These are phyloP conservation scores for Anisodus acutangulus DNA, from an alignment of 257 asterid species.

Conservation along the genomic window DNA sequence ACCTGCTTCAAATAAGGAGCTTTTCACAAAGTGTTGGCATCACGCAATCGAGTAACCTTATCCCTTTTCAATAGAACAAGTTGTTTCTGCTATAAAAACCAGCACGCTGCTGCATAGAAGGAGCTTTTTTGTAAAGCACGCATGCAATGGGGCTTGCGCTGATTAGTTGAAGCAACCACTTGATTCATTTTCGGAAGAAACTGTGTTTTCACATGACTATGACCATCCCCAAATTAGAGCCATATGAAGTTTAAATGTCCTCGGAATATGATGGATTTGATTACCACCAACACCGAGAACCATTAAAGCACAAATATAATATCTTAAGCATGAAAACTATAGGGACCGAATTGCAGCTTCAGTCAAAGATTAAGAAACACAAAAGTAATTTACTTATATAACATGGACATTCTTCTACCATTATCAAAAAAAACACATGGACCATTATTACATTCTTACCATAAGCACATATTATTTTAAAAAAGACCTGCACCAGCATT, in stretches of 20 bases:
- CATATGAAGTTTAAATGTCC: background rate
- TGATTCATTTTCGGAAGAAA: background rate
- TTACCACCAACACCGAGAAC: constrained; percentile 21
- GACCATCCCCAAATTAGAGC: background rate
- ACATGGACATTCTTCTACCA: background rate
- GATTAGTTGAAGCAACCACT: background rate
- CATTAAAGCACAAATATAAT: background rate
- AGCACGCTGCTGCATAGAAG: background rate
- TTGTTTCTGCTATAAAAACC: background rate
- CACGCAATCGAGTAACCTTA: background rate
- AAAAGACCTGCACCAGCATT: background rate
- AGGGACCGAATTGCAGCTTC: background rate
- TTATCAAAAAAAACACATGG: background rate
- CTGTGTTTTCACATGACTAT: background rate
- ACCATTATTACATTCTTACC: background rate
- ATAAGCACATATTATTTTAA: background rate
- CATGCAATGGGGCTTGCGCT: constrained; percentile 3
- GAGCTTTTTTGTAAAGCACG: background rate
- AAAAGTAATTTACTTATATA: background rate
- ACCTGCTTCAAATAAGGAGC: background rate
- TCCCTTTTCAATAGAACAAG: background rate
- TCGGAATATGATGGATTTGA: background rate
- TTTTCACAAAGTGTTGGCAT: too few relatives aligned
- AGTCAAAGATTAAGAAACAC: constrained; percentile 1
- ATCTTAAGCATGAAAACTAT: constrained; percentile 2